These are phyloP conservation scores for Cardamine occulta DNA, from an alignment of 345 rosid species.

Conservation along the genomic window DNA sequence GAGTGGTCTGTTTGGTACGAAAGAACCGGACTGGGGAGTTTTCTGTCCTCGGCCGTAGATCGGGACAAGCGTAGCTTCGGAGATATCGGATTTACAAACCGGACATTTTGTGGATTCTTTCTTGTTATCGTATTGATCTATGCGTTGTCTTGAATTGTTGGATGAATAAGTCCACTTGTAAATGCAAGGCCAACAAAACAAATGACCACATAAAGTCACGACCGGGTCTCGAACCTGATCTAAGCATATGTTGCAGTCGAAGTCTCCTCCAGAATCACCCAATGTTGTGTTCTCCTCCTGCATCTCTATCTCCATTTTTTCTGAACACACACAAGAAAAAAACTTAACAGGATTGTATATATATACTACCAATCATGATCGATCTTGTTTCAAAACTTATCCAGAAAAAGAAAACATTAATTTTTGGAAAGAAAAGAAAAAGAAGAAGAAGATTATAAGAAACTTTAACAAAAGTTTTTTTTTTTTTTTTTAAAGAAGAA, in stretches of 20 bases:
- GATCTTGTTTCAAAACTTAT: background rate
- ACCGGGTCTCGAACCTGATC: conserved; percentile 84
- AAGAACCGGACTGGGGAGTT: conserved; percentile 41
- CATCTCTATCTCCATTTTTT: conserved; percentile 40
- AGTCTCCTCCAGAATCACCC: conserved; percentile 54
- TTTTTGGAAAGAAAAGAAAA: background rate
- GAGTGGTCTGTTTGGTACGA: conserved; percentile 75
- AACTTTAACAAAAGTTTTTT: background rate
- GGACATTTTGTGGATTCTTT: conserved; percentile 58
- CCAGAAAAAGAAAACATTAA: background rate
- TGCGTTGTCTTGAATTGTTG: conserved; percentile 48
- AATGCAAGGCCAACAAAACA: conserved; percentile 98
- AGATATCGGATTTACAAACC: conserved; percentile 83
- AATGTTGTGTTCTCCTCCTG: conserved; percentile 10
- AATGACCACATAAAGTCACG: conserved; percentile 93
- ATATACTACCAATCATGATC: background rate
- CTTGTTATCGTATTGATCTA: conserved; percentile 28
- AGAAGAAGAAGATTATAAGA: background rate
- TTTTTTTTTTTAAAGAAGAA: too few species aligned
- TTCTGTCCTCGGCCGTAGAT: conserved; percentile 80
- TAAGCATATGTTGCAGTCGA: conserved; percentile 90
- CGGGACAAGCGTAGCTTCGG: conserved; percentile 81
- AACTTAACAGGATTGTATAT: background rate
- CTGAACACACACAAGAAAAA: conserved; percentile 22
- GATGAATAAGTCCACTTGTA: conserved; percentile 80